Percentiles rank a stretch among this genome's conserved stretches.
Evolutionary conservation across 1,284 basidiomycete species (phyloP).

Genomic region (Tetrapyrgos nigripes): DNA sequence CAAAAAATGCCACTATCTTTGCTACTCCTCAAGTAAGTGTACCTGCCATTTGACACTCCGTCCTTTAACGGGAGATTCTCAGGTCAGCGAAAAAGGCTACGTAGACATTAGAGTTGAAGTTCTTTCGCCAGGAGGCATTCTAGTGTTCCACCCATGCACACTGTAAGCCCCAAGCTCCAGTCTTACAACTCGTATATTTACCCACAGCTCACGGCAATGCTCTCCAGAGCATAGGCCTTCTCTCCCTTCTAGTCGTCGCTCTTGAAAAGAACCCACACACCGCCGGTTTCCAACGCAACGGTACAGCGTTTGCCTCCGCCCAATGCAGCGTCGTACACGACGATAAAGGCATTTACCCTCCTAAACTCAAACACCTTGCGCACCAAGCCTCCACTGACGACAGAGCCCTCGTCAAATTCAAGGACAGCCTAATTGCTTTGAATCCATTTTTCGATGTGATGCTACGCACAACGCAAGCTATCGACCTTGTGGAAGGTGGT

Average conservation of each 20-base stretch:
- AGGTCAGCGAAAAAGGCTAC: slow-evolving; percentile 72
- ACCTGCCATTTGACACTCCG: background rate
- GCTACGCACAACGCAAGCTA: slow-evolving; percentile 56
- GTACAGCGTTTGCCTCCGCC: slow-evolving; percentile 26
- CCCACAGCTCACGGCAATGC: background rate
- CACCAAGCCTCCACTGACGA: slow-evolving; percentile 32
- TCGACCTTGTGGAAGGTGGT: slow-evolving; percentile 53
- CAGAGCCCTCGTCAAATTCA: slow-evolving; percentile 35
- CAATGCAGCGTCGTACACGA: slow-evolving; percentile 32
- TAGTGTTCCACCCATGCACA: slow-evolving; percentile 63
- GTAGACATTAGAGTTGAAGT: slow-evolving; percentile 61
- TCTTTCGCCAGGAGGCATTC: slow-evolving; percentile 72
- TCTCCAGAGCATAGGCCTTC: slow-evolving; percentile 58
- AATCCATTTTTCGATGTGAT: slow-evolving; percentile 30
- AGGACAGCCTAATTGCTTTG: slow-evolving; percentile 14
- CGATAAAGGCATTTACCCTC: slow-evolving; percentile 28
- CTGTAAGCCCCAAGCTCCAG: slow-evolving; percentile 38
- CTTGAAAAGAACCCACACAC: slow-evolving; percentile 56
- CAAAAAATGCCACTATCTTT: slow-evolving; percentile 34
- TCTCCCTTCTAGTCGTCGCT: slow-evolving; percentile 55
- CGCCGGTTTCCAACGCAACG: slow-evolving; percentile 38
- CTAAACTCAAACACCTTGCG: slow-evolving; percentile 32
- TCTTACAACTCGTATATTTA: background rate
- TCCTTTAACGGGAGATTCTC: slow-evolving; percentile 51
- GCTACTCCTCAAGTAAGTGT: slow-evolving; percentile 54